phyloP scores from a whole-genome alignment of 2,329 filamentous ascomycete species.

The Epichloe baconii region DNA sequence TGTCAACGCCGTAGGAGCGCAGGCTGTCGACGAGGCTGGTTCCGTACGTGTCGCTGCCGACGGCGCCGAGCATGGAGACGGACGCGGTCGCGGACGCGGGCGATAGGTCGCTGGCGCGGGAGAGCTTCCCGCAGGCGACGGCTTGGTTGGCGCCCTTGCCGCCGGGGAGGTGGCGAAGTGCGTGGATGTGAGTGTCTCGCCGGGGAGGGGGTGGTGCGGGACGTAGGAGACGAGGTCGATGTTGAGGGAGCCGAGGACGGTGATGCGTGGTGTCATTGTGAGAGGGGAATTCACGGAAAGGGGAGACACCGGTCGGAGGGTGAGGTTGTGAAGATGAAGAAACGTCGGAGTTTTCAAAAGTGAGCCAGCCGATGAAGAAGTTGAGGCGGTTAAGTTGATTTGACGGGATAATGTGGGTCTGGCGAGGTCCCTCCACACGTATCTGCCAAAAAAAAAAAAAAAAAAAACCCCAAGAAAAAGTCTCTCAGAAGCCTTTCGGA shows the following conservation, averaged over 20 bases:
- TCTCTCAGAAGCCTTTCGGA: too few relatives aligned
- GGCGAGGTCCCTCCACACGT: too few relatives aligned
- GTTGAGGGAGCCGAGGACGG: slow-evolving; percentile 85
- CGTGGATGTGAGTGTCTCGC: slow-evolving; percentile 74
- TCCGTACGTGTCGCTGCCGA: slow-evolving; percentile 57
- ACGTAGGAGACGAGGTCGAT: slow-evolving; percentile 87
- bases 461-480: too few relatives aligned
- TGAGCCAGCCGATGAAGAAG: too few relatives aligned
- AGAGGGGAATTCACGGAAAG: not conserved
- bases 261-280: slow-evolving; percentile 38
- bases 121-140: slow-evolving; percentile 74
- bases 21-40: slow-evolving; percentile 45
- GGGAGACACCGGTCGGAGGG: too few relatives aligned
- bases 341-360: too few relatives aligned
- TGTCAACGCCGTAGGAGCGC: slow-evolving; percentile 47
- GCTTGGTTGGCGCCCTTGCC: slow-evolving; percentile 96
- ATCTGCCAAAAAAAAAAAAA: too few relatives aligned
- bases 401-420: too few relatives aligned
- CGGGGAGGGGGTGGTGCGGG: slow-evolving; percentile 65
- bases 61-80: slow-evolving; percentile 62
- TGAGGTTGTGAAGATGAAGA: too few relatives aligned
- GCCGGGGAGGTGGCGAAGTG: slow-evolving; percentile 69
- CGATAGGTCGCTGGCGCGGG: slow-evolving; percentile 32
- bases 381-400: too few relatives aligned
- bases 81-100: slow-evolving; percentile 19